Base-by-base conservation (phyloP, 2,329 filamentous ascomycete species). In the Cladobotryum protrusum region DNA sequence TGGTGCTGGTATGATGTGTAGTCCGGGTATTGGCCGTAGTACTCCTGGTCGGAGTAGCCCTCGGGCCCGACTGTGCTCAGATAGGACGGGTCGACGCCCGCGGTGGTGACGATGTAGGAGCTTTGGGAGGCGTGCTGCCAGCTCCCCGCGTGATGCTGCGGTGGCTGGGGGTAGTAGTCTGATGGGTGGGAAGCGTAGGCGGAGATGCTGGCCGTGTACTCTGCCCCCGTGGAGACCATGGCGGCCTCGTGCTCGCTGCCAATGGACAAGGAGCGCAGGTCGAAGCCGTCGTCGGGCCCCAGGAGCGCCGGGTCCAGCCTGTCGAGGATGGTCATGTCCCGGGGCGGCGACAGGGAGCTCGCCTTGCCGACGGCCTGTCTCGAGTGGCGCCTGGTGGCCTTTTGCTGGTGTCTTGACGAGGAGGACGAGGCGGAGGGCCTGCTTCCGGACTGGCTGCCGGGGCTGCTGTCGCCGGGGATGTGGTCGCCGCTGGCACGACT, bases 281-380 rank as follows among this genome's bases (percentile, higher is more conserved):
- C 63, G 49, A 65, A 64, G n/a, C 55, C 61, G 24, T 64, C 62
- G n/a, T 65, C 62, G 1, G 61, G 63, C 18, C 56, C 53, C 40
- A 65, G 57, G 51, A 56, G 54, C 17, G 59, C 57, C 43, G 62
- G 61, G 53, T 65, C 63, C 13, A 65, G 56, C 14, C 59, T 57
- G 36, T 55, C 56, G 35, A 65, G 8, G 7, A 18, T 45, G 39
- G 8, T 45, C 40, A 14, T 45, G 41, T 1, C 43, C 39, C 36
- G 18, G 11, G 19, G 36, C 20, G 9, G 42, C 6, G 24, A 37
- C n/a, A 29, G 36, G 13, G 50, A 45, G 40, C 24, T 43, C 20
- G 47, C 29, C 14, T 36, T 44, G 24, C 42, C 34, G 52, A 19
- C 39, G 29, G 42, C 15, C 4, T 39, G 32, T 11, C 44, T 41